Conservation (phyloP, 139 green algal species). For the Nannochloris sp. region DNA sequence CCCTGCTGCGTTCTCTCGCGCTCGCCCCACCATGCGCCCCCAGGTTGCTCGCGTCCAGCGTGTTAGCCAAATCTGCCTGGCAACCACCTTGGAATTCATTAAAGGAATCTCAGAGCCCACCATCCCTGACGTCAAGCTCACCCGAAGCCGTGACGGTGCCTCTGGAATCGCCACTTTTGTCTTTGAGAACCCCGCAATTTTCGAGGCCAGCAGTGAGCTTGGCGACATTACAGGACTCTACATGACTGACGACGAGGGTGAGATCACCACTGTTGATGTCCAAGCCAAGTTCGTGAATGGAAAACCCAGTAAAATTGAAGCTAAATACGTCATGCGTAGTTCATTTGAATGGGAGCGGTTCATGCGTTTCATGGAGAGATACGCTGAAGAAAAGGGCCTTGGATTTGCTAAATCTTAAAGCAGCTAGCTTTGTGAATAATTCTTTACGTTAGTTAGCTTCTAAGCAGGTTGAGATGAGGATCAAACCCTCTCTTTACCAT, state of each 20-base stretch:
- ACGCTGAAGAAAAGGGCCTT: conserved; percentile 72
- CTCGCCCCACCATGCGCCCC: not conserved
- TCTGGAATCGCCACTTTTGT: conserved; percentile 83
- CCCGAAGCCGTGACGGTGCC: conserved; percentile 67
- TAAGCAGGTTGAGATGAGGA: too few relatives aligned
- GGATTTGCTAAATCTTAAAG: conserved; percentile 71
- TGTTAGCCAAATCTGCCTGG: conserved; percentile 5
- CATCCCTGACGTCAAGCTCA: conserved; percentile 91
- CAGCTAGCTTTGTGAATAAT: too few relatives aligned
- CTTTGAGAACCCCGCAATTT: conserved; percentile 87
- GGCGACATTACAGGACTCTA: conserved; percentile 96
- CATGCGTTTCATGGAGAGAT: conserved; percentile 99
- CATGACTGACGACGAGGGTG: conserved; percentile 91
- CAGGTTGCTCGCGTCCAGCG: not conserved
- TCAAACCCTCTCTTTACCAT: too few relatives aligned
- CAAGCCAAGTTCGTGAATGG: conserved; percentile 97
- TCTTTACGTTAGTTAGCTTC: too few relatives aligned
- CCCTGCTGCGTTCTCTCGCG: conserved; percentile 1
- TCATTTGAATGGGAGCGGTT: conserved; percentile 90
- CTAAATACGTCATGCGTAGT: conserved; percentile 51
- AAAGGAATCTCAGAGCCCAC: conserved; percentile 76
- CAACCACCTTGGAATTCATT: conserved; percentile 83
- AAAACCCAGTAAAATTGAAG: conserved; percentile 70
- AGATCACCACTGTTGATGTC: conserved; percentile 86
- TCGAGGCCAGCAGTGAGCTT: conserved; percentile 73